Evolutionary conservation across 176 grass and related monocot genomes (phyloP).

Genomic region (Calamus simplicifolius): DNA sequence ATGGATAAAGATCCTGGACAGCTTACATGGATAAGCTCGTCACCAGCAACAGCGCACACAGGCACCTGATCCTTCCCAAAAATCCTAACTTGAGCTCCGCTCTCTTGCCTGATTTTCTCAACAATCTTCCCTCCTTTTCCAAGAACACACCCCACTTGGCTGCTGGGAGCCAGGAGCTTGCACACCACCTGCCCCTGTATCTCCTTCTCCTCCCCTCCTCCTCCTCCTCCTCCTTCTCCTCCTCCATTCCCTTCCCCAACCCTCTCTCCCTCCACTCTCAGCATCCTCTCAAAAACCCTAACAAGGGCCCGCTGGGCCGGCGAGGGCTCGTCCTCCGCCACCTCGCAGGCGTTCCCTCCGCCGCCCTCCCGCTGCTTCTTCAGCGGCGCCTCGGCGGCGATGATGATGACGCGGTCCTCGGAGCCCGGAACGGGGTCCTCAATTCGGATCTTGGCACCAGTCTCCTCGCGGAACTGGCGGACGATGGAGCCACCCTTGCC

Average conservation of each 20-base stretch:
- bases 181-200: slow-evolving; percentile 38
- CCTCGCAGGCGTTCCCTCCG: not conserved
- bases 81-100: slow-evolving; percentile 68
- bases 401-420: slow-evolving; percentile 42
- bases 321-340: slow-evolving; percentile 2
- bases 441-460: slow-evolving; percentile 11
- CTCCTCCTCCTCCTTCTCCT: slow-evolving; percentile 27
- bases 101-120: slow-evolving; percentile 60
- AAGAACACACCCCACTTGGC: slow-evolving; percentile 49
- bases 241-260: not conserved
- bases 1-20: too few species aligned
- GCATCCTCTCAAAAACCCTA: slow-evolving; percentile 46
- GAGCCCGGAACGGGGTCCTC: slow-evolving; percentile 38
- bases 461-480: slow-evolving; percentile 22
- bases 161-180: slow-evolving; percentile 41
- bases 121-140: slow-evolving; percentile 68
- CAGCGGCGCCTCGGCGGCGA: slow-evolving; percentile 18
- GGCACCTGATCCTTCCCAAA: slow-evolving; percentile 57
- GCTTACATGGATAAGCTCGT: slow-evolving; percentile 61
- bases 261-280: slow-evolving; percentile 7
- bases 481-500: slow-evolving; percentile 15
- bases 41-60: slow-evolving; percentile 27
- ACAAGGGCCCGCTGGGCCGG: slow-evolving; percentile 25
- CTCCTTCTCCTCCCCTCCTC: slow-evolving; percentile 32
- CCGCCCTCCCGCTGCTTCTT: slow-evolving; percentile 18